phyloP scores from a whole-genome alignment of 371 early-diverging fungal species.

The Rhizomucor pusillus region DNA sequence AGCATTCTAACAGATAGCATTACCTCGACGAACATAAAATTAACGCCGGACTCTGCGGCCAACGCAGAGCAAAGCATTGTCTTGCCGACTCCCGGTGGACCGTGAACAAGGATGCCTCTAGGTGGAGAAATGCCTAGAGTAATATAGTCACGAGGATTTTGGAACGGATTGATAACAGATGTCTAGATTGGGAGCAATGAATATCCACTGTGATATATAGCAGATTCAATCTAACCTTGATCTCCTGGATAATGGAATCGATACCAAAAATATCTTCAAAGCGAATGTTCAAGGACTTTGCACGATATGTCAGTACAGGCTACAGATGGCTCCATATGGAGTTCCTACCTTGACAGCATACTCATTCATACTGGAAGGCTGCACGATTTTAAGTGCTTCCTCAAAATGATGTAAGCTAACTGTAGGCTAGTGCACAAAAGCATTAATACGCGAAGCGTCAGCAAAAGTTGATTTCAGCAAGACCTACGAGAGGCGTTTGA shows the following conservation, averaged over 20 bases:
- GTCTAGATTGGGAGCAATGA: constrained; percentile 11
- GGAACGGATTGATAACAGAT: constrained; percentile 76
- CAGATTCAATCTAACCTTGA: constrained; percentile 34
- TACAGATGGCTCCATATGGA: not conserved
- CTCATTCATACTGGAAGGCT: constrained; percentile 63
- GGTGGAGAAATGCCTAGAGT: constrained; percentile 93
- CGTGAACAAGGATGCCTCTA: constrained; percentile 95
- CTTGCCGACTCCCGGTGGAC: constrained; percentile 99
- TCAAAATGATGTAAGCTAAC: constrained; percentile 35
- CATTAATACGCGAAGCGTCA: no score
- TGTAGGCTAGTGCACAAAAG: not conserved
- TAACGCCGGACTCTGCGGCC: constrained; percentile 79
- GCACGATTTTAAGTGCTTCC: constrained; percentile 37
- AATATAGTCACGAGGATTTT: constrained; percentile 81
- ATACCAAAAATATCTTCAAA: constrained; percentile 72
- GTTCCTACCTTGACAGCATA: constrained; percentile 45
- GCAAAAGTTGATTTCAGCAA: no score
- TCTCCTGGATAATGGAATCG: constrained; percentile 57
- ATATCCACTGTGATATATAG: not conserved
- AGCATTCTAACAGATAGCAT: no score
- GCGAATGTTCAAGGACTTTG: constrained; percentile 53
- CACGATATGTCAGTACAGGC: not conserved
- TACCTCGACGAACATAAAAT: constrained; percentile 75
- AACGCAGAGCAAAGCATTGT: constrained; percentile 96
- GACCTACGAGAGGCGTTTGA: not conserved